phyloP scores from a whole-genome alignment of 345 rosid genomes.

The Gossypium australe region DNA sequence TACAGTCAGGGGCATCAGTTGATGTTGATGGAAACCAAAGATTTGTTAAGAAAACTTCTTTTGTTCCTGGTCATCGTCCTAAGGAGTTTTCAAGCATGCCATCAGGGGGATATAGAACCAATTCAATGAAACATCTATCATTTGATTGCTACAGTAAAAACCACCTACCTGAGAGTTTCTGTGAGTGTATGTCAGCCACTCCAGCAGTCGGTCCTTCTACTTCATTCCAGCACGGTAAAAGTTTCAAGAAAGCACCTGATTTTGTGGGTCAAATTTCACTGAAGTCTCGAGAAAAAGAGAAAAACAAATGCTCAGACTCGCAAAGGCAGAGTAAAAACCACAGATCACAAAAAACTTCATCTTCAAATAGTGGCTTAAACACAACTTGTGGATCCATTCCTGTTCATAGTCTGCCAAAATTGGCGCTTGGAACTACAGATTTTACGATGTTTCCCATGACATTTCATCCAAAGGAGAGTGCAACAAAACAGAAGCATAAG shows the following conservation, averaged over 20 bases:
- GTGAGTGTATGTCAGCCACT: constrained; percentile 25
- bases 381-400: constrained; percentile 37
- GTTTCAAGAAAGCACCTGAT: constrained; percentile 29
- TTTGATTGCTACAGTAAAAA: constrained; percentile 37
- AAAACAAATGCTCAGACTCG: constrained; percentile 32
- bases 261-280: constrained; percentile 33
- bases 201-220: constrained; percentile 48
- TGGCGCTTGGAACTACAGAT: constrained; percentile 39
- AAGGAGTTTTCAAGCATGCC: constrained; percentile 39
- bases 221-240: constrained; percentile 39
- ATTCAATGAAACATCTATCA: constrained; percentile 28
- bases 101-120: constrained; percentile 35
- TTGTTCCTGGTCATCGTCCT: constrained; percentile 38
- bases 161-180: constrained; percentile 29
- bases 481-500: constrained; percentile 32
- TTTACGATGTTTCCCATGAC: constrained; percentile 38
- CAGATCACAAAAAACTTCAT: constrained; percentile 25
- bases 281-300: constrained; percentile 42
- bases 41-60: constrained; percentile 41
- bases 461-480: constrained; percentile 28
- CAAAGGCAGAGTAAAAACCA: constrained; percentile 28
- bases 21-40: constrained; percentile 39
- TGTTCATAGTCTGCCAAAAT: constrained; percentile 33
- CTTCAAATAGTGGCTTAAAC: constrained; percentile 33
- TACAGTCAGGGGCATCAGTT: constrained; percentile 40